Percentiles rank a stretch among this genome's conserved stretches.
Evolutionary conservation across 306 rosid species (phyloP).

Genomic region (Neltuma alba): DNA sequence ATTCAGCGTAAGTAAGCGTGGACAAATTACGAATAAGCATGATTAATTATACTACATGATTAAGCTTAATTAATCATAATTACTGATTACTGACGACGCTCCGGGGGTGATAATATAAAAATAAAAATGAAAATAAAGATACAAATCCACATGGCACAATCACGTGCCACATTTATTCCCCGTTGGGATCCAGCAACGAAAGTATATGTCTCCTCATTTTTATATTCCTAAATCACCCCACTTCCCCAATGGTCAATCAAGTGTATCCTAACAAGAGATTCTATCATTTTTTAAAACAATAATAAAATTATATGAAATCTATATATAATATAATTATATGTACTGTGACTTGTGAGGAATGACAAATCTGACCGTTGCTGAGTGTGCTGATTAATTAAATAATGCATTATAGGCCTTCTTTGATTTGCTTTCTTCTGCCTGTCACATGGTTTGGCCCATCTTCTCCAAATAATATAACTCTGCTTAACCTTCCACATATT

Average conservation of each 20-base stretch:
- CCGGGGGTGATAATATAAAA: not conserved
- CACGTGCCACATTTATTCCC: constrained; percentile 46
- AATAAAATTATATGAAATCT: not conserved
- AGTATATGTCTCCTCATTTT: constrained; percentile 5
- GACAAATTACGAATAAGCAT: too few relatives aligned
- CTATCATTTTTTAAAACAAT: not conserved
- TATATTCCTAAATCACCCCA: not conserved
- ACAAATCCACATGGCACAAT: constrained; percentile 30
- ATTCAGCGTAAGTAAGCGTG: too few relatives aligned
- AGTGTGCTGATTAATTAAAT: too few relatives aligned
- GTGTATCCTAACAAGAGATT: not conserved
- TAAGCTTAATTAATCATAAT: too few relatives aligned
- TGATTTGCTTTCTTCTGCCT: not conserved
- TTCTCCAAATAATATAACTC: not conserved
- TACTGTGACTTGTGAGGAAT: too few relatives aligned
- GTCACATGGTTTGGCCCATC: constrained; percentile 28
- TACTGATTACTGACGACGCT: not conserved
- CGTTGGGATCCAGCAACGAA: constrained; percentile 38
- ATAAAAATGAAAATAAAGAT: not conserved
- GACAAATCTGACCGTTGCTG: too few relatives aligned
- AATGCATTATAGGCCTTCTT: constrained; percentile 1
- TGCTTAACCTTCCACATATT: not conserved
- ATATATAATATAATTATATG: not conserved
- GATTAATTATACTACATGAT: too few relatives aligned
- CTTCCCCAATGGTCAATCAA: not conserved